A percentile compares a stretch with the other conserved stretches of the same genome.
phyloP scores from a whole-genome alignment of 2,329 filamentous ascomycete genomes.

The Exophiala calicioides region DNA sequence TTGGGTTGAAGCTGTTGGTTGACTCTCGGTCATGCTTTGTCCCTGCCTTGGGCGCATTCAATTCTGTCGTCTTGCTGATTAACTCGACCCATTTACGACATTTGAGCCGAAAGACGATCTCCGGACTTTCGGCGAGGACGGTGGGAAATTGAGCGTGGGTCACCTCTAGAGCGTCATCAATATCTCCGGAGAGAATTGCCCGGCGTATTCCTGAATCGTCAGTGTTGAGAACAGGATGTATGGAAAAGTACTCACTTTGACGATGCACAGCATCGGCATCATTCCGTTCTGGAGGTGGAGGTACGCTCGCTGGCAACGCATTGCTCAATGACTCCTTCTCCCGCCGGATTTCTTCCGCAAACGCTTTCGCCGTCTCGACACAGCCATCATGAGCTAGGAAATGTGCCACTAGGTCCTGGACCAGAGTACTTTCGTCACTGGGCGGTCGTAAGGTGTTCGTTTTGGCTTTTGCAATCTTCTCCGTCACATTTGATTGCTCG shows the following conservation, averaged over 20 bases:
- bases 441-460: conserved; percentile 63
- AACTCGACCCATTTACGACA: conserved; percentile 96
- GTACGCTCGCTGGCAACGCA: conserved; percentile 57
- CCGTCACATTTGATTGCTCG: conserved; percentile 61
- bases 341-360: conserved; percentile 74
- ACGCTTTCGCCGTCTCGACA: conserved; percentile 85
- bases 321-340: conserved; percentile 71
- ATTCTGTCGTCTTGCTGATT: conserved; percentile 72
- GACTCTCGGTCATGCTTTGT: conserved; percentile 35
- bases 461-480: conserved; percentile 61
- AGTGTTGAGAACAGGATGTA: conserved; percentile 11
- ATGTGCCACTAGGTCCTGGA: conserved; percentile 81
- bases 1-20: conserved; percentile 44
- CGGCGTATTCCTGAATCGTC: conserved; percentile 69
- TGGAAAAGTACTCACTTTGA: conserved; percentile 63
- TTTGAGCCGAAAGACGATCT: conserved; percentile 82
- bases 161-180: conserved; percentile 83
- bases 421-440: conserved; percentile 66
- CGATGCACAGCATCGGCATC: conserved; percentile 84
- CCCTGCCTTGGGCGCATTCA: conserved; percentile 53
- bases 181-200: conserved; percentile 86
- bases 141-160: conserved; percentile 76
- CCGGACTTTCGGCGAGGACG: conserved; percentile 76
- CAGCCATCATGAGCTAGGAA: conserved; percentile 95
- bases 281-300: conserved; percentile 58